phyloP scores from a whole-genome alignment of 345 rosid genomes.

The Populus nigra region DNA sequence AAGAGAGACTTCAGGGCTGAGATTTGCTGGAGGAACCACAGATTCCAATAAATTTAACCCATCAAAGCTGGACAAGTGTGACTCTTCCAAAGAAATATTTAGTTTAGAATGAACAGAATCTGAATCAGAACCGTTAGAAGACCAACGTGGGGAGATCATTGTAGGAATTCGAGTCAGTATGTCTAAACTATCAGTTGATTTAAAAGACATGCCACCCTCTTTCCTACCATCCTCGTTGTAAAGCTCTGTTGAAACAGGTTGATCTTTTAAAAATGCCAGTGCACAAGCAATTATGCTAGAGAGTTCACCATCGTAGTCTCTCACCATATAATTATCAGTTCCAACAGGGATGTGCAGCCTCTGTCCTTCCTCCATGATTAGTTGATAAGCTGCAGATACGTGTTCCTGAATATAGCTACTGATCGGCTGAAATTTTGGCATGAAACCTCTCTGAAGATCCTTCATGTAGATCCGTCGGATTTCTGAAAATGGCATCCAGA shows the following conservation, averaged over 20 bases:
- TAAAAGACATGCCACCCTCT: slow-evolving; percentile 28
- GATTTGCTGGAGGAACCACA: slow-evolving; percentile 46
- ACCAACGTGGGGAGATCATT: slow-evolving; percentile 45
- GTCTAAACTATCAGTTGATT: slow-evolving; percentile 31
- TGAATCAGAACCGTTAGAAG: slow-evolving; percentile 57
- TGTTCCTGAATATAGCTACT: slow-evolving; percentile 40
- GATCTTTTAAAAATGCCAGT: slow-evolving; percentile 52
- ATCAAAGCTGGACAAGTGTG: slow-evolving; percentile 71
- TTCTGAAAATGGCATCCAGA: slow-evolving; percentile 78
- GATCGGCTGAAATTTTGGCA: slow-evolving; percentile 48
- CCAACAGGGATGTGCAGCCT: slow-evolving; percentile 71
- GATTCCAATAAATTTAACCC: slow-evolving; percentile 64
- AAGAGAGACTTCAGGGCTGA: slow-evolving; percentile 54
- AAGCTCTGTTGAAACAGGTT: slow-evolving; percentile 24
- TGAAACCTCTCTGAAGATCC: slow-evolving; percentile 58
- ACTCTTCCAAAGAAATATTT: slow-evolving; percentile 47
- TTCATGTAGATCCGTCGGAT: slow-evolving; percentile 49
- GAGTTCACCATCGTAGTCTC: slow-evolving; percentile 85
- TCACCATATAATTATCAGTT: slow-evolving; percentile 50
- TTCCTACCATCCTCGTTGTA: slow-evolving; percentile 30
- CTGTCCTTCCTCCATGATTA: slow-evolving; percentile 69
- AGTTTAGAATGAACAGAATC: slow-evolving; percentile 38
- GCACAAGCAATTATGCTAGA: slow-evolving; percentile 94
- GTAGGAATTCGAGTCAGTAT: slow-evolving; percentile 36
- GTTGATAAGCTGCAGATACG: slow-evolving; percentile 43